Percentiles rank a stretch among this genome's conserved stretches.
Evolutionary conservation across 202 grass and related monocot genomes (phyloP).

Genomic region (Elaeis oleifera): DNA sequence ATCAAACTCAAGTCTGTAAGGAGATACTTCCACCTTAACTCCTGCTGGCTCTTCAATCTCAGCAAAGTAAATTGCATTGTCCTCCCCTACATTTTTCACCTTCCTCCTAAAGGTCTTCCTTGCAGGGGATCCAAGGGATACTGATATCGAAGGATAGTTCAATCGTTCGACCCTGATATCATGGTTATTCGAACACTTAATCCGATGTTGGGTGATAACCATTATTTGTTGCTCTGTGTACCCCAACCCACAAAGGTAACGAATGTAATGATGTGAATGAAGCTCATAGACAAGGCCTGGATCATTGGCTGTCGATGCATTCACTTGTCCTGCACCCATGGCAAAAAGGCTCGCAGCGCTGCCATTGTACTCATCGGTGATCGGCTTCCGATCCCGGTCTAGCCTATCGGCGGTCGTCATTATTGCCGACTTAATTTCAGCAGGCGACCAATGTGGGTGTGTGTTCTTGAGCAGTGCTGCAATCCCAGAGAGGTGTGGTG

Average conservation of each 20-base stretch:
- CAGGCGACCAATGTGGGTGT: too few species aligned
- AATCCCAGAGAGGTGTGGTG: too few species aligned
- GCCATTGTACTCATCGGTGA: too few species aligned
- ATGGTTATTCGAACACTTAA: background rate
- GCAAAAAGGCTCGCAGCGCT: too few species aligned
- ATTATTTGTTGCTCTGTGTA: background rate
- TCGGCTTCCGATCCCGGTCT: too few species aligned
- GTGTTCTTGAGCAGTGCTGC: too few species aligned
- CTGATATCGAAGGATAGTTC: background rate
- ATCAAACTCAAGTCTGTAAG: background rate
- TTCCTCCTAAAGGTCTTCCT: background rate
- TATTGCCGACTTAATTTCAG: too few species aligned
- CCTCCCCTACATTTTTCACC: conserved; percentile 3
- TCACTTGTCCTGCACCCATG: background rate
- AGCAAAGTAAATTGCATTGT: conserved; percentile 1
- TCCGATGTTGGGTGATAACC: background rate
- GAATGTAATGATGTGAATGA: background rate
- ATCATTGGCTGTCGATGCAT: background rate
- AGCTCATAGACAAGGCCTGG: conserved; percentile 2
- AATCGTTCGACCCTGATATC: background rate
- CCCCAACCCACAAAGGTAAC: background rate
- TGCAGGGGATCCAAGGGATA: background rate
- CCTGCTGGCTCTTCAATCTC: conserved; percentile 1
- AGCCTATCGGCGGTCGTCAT: too few species aligned
- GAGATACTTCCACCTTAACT: background rate